A percentile compares a stretch with the other conserved stretches of the same genome.
Evolutionary conservation across 768 basidiomycete genomes (phyloP).

Genomic region (Filobasidium wieringae): DNA sequence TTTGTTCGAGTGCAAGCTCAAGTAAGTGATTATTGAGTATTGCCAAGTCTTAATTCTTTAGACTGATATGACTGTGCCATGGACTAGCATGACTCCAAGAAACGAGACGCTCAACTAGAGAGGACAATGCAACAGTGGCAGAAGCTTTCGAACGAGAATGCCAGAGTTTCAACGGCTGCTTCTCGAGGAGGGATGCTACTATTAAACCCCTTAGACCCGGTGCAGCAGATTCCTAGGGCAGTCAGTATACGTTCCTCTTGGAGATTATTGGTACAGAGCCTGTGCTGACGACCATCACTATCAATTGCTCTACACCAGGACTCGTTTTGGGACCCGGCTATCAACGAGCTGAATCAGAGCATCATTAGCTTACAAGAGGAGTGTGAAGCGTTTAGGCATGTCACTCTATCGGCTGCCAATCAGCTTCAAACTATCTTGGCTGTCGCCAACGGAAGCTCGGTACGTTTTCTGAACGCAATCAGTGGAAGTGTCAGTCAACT

Average conservation of each 20-base stretch:
- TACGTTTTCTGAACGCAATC: constrained; percentile 10
- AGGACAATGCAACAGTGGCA: constrained; percentile 13
- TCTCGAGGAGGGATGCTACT: constrained; percentile 5
- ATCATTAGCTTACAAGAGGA: constrained; percentile 35
- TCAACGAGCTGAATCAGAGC: constrained; percentile 29
- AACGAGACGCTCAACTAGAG: constrained; percentile 13
- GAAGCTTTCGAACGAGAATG: constrained; percentile 8
- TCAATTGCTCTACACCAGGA: constrained; percentile 1
- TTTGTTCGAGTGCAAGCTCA: constrained; percentile 22
- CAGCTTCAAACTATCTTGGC: constrained; percentile 26
- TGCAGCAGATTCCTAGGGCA: constrained; percentile 4
- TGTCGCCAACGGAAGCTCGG: constrained; percentile 20
- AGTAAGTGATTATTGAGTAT: constrained; percentile 1
- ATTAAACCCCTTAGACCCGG: constrained; percentile 10
- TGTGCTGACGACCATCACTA: neutral
- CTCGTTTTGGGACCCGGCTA: constrained; percentile 25
- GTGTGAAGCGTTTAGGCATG: constrained; percentile 37
- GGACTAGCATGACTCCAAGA: constrained; percentile 12
- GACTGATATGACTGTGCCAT: neutral
- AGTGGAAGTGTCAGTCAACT: neutral
- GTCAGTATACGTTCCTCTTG: neutral
- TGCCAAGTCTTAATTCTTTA: neutral
- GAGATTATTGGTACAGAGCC: neutral
- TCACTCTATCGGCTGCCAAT: constrained; percentile 33
- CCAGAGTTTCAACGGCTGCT: constrained; percentile 2